A percentile compares a stretch with the other conserved stretches of the same genome.
Evolutionary conservation across 2,329 filamentous ascomycete species (phyloP).

Genomic region (Fusarium falciforme): DNA sequence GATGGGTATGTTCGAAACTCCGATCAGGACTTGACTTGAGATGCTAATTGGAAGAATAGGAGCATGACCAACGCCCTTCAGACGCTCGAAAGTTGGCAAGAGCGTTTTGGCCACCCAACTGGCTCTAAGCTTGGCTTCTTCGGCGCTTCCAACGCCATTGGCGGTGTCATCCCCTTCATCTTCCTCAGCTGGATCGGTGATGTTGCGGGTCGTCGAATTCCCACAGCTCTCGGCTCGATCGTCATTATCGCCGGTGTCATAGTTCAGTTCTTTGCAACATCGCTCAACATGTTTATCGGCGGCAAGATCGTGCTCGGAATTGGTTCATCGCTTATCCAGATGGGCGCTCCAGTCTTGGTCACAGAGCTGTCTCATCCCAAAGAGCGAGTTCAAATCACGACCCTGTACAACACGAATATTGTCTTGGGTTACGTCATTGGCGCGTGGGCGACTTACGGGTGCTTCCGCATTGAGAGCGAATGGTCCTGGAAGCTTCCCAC

Average conservation of each 20-base stretch:
- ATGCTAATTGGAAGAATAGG: background rate
- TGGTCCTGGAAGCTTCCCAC: constrained; percentile 53
- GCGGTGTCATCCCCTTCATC: constrained; percentile 53
- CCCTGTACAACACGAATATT: constrained; percentile 37
- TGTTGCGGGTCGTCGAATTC: constrained; percentile 48
- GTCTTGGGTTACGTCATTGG: constrained; percentile 37
- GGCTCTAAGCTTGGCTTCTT: constrained; percentile 54
- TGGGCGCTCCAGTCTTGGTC: constrained; percentile 56
- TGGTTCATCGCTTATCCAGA: constrained; percentile 53
- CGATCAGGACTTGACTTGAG: fast-evolving
- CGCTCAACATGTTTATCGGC: constrained; percentile 52
- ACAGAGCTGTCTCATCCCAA: constrained; percentile 56
- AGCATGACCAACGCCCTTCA: constrained; percentile 56
- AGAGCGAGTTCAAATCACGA: constrained; percentile 42
- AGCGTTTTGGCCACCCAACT: constrained; percentile 51
- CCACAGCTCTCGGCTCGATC: constrained; percentile 52
- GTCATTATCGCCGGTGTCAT: constrained; percentile 53
- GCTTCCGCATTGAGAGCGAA: constrained; percentile 30
- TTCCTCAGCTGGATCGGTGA: constrained; percentile 52
- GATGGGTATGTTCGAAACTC: constrained; percentile 49
- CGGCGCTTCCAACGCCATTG: constrained; percentile 53
- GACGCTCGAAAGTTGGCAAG: constrained; percentile 51
- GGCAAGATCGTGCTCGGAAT: constrained; percentile 53
- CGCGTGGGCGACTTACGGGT: constrained; percentile 41
- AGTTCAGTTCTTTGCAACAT: constrained; percentile 50